Evolutionary conservation across 306 rosid species (phyloP).

Genomic region (Acacia confusa): DNA sequence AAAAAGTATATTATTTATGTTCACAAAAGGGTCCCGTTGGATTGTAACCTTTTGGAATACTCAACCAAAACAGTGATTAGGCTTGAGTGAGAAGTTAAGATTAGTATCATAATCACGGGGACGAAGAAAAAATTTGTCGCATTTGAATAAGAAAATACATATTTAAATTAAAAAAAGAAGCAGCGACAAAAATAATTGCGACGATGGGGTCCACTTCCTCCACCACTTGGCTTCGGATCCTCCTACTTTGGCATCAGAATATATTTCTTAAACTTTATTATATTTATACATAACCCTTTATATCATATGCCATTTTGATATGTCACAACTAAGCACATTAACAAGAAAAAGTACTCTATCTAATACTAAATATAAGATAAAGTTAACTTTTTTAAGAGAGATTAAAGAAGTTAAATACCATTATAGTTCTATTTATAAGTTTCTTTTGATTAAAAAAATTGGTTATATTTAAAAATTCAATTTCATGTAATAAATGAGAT

Average conservation of each 20-base stretch:
- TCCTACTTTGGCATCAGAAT: background rate
- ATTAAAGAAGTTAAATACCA: no score
- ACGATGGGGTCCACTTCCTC: constrained; percentile 20
- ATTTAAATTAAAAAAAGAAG: constrained; percentile 7
- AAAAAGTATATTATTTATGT: background rate
- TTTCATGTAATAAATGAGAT: no score
- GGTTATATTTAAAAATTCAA: no score
- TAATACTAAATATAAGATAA: no score
- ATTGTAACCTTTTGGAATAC: constrained; percentile 24
- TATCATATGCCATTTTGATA: background rate
- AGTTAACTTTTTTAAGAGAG: no score
- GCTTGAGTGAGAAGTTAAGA: constrained; percentile 6
- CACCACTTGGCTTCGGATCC: constrained; percentile 18
- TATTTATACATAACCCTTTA: background rate
- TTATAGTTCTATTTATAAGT: no score
- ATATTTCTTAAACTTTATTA: background rate
- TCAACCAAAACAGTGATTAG: constrained; percentile 9
- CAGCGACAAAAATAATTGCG: background rate
- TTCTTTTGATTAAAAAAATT: no score
- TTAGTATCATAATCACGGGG: constrained; percentile 32
- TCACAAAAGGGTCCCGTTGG: background rate
- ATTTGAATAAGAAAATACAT: background rate
- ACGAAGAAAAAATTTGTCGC: background rate
- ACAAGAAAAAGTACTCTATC: background rate
- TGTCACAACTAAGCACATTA: background rate